Percentiles rank a stretch among this genome's conserved stretches.
Conservation (phyloP, 2,329 filamentous ascomycete genomes). For the Stachybotrys chlorohalonatus region DNA sequence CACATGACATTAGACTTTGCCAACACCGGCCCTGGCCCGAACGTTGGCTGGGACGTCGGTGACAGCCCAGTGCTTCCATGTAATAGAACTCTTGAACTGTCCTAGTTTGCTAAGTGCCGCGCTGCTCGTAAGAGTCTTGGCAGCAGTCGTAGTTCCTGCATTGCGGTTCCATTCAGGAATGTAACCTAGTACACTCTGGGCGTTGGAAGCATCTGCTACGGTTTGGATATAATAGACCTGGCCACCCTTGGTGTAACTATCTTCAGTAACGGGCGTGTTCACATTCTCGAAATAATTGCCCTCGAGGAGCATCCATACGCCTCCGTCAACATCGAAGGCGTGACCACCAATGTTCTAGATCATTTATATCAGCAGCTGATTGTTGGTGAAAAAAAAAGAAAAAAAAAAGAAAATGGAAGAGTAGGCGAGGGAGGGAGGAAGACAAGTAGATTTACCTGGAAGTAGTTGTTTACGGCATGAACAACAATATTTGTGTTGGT, state of each 20-base stretch:
- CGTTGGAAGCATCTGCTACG: slow-evolving; percentile 12
- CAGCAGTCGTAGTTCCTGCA: slow-evolving; percentile 4
- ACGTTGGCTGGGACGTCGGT: slow-evolving; percentile 12
- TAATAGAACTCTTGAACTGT: slow-evolving; percentile 9
- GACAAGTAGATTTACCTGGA: neutral
- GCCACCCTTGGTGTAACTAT: slow-evolving; percentile 6
- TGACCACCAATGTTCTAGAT: neutral
- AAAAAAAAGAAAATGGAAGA: no score
- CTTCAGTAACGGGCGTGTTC: slow-evolving; percentile 3
- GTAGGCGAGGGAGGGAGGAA: neutral
- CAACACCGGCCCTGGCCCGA: slow-evolving; percentile 12
- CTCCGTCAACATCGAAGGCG: neutral
- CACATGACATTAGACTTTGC: slow-evolving; percentile 4
- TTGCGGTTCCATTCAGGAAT: slow-evolving; percentile 14
- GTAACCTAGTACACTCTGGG: slow-evolving; percentile 9
- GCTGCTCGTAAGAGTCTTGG: slow-evolving; percentile 6
- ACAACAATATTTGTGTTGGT: neutral
- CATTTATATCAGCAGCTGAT: neutral
- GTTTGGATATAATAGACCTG: slow-evolving; percentile 15
- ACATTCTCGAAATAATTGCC: neutral
- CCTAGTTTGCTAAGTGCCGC: slow-evolving; percentile 7
- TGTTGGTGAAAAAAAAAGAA: no score
- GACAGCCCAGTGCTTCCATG: slow-evolving; percentile 10
- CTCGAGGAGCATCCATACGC: neutral
- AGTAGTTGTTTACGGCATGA: neutral